Conservation (phyloP, 1,284 basidiomycete genomes). For the Moesziomyces parantarcticus region DNA sequence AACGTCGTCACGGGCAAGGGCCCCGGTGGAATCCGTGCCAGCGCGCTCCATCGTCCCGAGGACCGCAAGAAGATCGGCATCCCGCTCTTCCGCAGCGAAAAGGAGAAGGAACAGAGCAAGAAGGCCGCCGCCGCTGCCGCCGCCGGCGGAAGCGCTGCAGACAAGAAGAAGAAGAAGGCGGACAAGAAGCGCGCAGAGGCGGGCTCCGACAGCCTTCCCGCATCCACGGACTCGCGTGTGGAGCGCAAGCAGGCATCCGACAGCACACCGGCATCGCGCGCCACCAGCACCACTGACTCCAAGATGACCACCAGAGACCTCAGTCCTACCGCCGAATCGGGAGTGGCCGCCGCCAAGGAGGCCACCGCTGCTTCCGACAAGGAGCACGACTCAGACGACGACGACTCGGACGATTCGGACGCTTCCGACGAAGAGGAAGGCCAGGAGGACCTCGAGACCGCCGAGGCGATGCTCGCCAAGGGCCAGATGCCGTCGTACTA, state of each 20-base stretch:
- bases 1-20: constrained; percentile 75
- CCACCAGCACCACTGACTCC: constrained; percentile 1
- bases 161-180: constrained; percentile 48
- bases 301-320: constrained; percentile 10
- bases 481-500: constrained; percentile 80
- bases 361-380: not conserved
- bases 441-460: constrained; percentile 40
- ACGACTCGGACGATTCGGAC: constrained; percentile 23
- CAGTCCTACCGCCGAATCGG: constrained; percentile 7
- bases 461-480: constrained; percentile 36
- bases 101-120: constrained; percentile 70
- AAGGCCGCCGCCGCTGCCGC: constrained; percentile 57
- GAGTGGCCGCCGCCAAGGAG: not conserved
- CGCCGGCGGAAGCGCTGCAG: constrained; percentile 15
- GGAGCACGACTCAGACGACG: constrained; percentile 15
- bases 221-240: constrained; percentile 16
- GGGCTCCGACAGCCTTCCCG: constrained; percentile 20
- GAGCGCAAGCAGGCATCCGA: constrained; percentile 15
- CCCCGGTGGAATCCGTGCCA: constrained; percentile 44
- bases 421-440: constrained; percentile 48
- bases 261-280: constrained; percentile 1
- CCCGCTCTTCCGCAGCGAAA: constrained; percentile 84
- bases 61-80: constrained; percentile 67
- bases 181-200: constrained; percentile 29
- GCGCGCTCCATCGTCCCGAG: constrained; percentile 49